phyloP scores from a whole-genome alignment of 2,329 filamentous ascomycete species.

The Microascus cirrosus region DNA sequence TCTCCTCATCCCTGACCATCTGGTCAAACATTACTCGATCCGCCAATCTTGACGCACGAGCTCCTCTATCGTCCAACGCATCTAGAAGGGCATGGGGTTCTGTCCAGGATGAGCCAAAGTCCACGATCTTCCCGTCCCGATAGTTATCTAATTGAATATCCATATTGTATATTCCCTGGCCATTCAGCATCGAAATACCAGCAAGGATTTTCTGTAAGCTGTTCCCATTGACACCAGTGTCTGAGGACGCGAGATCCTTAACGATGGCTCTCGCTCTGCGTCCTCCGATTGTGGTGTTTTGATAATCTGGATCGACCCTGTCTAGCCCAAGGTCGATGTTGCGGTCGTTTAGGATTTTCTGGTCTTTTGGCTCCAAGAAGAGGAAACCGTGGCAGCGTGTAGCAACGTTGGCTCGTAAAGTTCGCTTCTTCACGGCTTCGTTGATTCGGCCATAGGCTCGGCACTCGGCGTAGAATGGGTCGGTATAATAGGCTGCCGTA shows the following conservation, averaged over 20 bases:
- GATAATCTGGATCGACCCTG: conserved; percentile 6
- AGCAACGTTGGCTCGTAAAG: neutral
- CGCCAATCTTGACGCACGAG: neutral
- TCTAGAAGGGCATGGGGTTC: conserved; percentile 9
- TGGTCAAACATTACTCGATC: conserved; percentile 9
- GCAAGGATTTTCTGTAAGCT: conserved; percentile 1
- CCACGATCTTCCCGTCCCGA: conserved; percentile 8
- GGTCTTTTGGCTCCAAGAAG: conserved; percentile 6
- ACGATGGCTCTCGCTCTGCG: conserved; percentile 8
- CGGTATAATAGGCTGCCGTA: conserved; percentile 10
- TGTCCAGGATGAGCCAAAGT: conserved; percentile 11
- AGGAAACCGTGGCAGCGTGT: conserved; percentile 8
- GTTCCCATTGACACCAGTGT: conserved; percentile 3
- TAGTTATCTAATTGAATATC: conserved; percentile 10
- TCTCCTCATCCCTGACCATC: conserved; percentile 9
- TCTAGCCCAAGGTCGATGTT: conserved; percentile 7
- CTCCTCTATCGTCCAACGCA: conserved; percentile 1
- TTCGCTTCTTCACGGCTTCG: neutral
- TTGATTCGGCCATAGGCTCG: conserved; percentile 11
- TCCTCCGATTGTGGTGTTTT: conserved; percentile 7
- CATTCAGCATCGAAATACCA: conserved; percentile 7
- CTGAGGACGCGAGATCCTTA: conserved; percentile 8
- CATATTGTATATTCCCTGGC: conserved; percentile 7
- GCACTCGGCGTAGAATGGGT: conserved; percentile 12
- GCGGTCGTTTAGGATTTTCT: conserved; percentile 1